These are phyloP conservation scores for Nematocida sp. DNA, from an alignment of 371 early-diverging fungal species.

Conservation along the genomic window DNA sequence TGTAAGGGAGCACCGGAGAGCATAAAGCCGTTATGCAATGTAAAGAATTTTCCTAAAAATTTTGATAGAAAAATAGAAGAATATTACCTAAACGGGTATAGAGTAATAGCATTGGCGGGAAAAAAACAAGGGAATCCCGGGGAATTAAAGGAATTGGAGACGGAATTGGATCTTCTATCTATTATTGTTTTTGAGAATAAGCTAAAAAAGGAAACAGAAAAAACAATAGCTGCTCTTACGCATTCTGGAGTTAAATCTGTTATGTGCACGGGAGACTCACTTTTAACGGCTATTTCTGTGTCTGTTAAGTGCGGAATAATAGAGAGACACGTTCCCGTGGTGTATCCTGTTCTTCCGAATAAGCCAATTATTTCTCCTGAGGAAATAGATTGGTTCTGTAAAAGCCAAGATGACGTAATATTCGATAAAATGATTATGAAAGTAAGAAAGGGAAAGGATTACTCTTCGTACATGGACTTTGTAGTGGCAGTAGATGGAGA, in stretches of 20 bases:
- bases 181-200: conserved; percentile 97
- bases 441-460: conserved; percentile 59
- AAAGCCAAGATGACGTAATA: conserved; percentile 59
- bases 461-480: conserved; percentile 59
- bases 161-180: conserved; percentile 78
- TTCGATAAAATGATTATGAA: conserved; percentile 64
- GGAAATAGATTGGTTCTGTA: conserved; percentile 61
- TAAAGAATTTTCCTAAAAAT: conserved; percentile 24
- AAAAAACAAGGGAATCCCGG: conserved; percentile 39
- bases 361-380: conserved; percentile 16
- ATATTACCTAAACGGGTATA: conserved; percentile 59
- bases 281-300: conserved; percentile 90
- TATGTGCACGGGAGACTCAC: conserved; percentile 98
- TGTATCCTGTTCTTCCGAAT: conserved; percentile 62
- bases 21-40: conserved; percentile 41
- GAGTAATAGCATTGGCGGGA: conserved; percentile 64
- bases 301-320: conserved; percentile 80
- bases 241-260: conserved; percentile 81
- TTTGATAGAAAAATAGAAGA: conserved; percentile 54
- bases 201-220: conserved; percentile 77
- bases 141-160: conserved; percentile 69
- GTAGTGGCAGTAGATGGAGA: conserved; percentile 64
- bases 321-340: conserved; percentile 57
- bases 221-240: conserved; percentile 75
- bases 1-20: conserved; percentile 65